Conservation (phyloP, 2,329 filamentous ascomycete genomes). For the Aspergillus proliferans region DNA sequence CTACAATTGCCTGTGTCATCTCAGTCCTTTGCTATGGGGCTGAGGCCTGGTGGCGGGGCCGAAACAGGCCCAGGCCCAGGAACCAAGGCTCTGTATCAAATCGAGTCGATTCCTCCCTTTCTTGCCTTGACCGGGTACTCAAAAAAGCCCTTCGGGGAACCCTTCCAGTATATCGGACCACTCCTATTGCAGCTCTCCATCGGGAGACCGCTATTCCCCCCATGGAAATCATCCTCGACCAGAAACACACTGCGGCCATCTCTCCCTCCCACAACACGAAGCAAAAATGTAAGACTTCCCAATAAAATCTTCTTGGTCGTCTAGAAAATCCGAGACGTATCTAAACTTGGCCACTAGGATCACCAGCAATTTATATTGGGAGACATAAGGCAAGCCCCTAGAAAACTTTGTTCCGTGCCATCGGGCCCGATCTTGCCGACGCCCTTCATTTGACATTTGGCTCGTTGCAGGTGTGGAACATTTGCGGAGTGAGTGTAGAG, state of each 20-base stretch:
- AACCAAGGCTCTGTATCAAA: neutral
- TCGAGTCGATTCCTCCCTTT: neutral
- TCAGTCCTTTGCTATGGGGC: neutral
- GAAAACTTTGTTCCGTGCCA: too few relatives aligned
- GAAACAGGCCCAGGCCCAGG: neutral
- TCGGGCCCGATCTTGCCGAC: too few relatives aligned
- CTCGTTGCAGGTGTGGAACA: too few relatives aligned
- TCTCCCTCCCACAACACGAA: too few relatives aligned
- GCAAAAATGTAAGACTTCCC: too few relatives aligned
- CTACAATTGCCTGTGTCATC: neutral
- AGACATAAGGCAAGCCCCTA: too few relatives aligned
- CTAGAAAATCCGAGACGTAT: too few relatives aligned
- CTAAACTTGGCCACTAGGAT: too few relatives aligned
- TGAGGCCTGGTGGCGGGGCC: neutral
- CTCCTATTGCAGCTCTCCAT: neutral
- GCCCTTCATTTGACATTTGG: too few relatives aligned
- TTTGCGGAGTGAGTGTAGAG: too few relatives aligned
- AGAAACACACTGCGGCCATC: neutral
- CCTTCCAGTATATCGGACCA: neutral
- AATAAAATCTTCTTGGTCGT: too few relatives aligned
- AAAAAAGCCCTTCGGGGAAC: neutral
- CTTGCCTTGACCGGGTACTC: neutral
- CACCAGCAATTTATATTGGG: too few relatives aligned
- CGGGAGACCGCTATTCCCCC: neutral
- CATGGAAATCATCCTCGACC: neutral